A percentile compares a stretch with the other conserved stretches of the same genome.
phyloP scores from a whole-genome alignment of 257 asterid genomes.

The Oldenlandia corymbosa region DNA sequence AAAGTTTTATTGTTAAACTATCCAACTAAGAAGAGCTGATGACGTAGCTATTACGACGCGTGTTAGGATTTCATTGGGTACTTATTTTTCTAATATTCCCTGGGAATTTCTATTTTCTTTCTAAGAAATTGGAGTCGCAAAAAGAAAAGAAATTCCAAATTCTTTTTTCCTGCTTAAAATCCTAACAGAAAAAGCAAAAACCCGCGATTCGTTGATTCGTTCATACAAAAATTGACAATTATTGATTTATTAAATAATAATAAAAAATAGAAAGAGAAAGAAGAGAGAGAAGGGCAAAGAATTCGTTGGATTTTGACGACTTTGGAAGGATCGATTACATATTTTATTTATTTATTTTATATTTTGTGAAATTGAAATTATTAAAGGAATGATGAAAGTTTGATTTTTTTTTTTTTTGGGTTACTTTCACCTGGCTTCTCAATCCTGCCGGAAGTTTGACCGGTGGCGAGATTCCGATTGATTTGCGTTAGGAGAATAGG shows the following conservation, averaged over 20 bases:
- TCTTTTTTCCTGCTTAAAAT: neutral
- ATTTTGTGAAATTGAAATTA: neutral
- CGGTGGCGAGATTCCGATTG: constrained; percentile 18
- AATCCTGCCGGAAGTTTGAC: constrained; percentile 20
- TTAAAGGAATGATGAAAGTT: neutral
- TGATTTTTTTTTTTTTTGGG: neutral
- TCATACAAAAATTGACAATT: neutral
- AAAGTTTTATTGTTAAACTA: neutral
- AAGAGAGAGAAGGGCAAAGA: constrained; percentile 4
- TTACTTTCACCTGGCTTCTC: neutral
- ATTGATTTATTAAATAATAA: neutral
- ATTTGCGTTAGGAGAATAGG: neutral
- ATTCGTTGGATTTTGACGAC: constrained; percentile 6
- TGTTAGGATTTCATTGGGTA: constrained; percentile 1
- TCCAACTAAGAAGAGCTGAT: constrained; percentile 2
- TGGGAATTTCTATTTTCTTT: neutral
- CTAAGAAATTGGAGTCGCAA: too few relatives aligned
- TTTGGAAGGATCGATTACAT: constrained; percentile 5
- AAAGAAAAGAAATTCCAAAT: neutral
- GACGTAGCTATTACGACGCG: constrained; percentile 14
- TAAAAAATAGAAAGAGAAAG: constrained; percentile 4
- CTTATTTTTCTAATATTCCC: neutral
- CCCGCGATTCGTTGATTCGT: constrained; percentile 9
- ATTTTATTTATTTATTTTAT: neutral
- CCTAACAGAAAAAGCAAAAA: constrained; percentile 8